phyloP scores from a whole-genome alignment of 352 stramenopile genomes.

The Hyaloperonospora brassicae region DNA sequence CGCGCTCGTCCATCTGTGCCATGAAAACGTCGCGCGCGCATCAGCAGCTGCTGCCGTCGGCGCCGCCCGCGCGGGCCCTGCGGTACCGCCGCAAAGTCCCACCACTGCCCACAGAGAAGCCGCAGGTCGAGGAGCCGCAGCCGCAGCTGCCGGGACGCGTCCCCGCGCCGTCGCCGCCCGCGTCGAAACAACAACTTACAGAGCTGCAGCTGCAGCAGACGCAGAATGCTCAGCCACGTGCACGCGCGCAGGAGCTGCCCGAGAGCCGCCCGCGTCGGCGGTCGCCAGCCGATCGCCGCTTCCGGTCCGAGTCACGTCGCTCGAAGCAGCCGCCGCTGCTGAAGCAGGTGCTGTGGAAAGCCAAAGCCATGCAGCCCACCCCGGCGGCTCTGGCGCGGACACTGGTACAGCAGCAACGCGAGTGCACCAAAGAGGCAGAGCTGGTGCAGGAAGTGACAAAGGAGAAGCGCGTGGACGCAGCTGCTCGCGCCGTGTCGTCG shows the following conservation, averaged over 20 bases:
- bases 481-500: slow-evolving; percentile 4
- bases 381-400: background rate
- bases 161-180: no score
- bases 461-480: slow-evolving; percentile 27
- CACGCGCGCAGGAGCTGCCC: background rate
- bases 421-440: background rate
- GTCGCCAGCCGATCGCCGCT: slow-evolving; percentile 5
- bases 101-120: no score
- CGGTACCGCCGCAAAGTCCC: slow-evolving; percentile 51
- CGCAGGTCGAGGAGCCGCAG: slow-evolving; percentile 26
- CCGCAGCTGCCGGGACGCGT: no score
- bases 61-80: slow-evolving; percentile 16
- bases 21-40: slow-evolving; percentile 52
- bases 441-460: background rate
- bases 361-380: slow-evolving; percentile 28
- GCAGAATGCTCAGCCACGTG: background rate
- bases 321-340: slow-evolving; percentile 16
- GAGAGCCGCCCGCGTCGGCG: slow-evolving; percentile 13
- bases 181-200: background rate
- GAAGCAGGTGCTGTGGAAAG: slow-evolving; percentile 63
- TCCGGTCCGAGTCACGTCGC: slow-evolving; percentile 4
- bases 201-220: slow-evolving; percentile 10
- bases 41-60: slow-evolving; percentile 17
- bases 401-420: slow-evolving; percentile 5
- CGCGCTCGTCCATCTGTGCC: background rate